A percentile compares a stretch with the other conserved stretches of the same genome.
These are phyloP conservation scores for Cladosporium halotolerans DNA, from an alignment of 2,329 filamentous ascomycete species.

Conservation along the genomic window DNA sequence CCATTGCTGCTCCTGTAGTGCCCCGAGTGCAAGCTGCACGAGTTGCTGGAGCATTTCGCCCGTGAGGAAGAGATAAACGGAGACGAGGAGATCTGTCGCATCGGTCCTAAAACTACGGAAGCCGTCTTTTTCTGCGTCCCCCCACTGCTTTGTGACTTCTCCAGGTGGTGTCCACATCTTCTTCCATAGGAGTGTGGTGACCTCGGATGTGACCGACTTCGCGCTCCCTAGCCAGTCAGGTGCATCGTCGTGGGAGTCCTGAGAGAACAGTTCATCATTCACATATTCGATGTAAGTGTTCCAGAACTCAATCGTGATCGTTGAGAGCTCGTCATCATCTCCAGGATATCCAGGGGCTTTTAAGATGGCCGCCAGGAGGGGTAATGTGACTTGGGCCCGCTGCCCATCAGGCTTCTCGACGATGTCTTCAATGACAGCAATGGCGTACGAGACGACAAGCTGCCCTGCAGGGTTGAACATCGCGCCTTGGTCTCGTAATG, in stretches of 20 bases:
- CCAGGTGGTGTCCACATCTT: constrained; percentile 50
- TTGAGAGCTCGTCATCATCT: constrained; percentile 68
- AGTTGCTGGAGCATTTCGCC: constrained; percentile 41
- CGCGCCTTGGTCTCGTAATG: constrained; percentile 44
- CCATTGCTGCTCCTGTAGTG: constrained; percentile 40
- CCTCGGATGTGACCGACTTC: constrained; percentile 55
- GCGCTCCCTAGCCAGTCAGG: constrained; percentile 54
- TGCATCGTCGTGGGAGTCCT: constrained; percentile 37
- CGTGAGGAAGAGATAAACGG: constrained; percentile 55
- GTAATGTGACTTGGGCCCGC: constrained; percentile 20
- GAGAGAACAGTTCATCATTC: constrained; percentile 52
- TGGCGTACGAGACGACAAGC: constrained; percentile 62
- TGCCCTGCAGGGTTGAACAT: constrained; percentile 57
- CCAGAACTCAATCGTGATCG: constrained; percentile 75
- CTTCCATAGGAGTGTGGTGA: constrained; percentile 22
- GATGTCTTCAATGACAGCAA: constrained; percentile 57
- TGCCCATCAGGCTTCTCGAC: constrained; percentile 52
- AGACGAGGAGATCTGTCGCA: constrained; percentile 69
- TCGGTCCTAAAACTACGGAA: constrained; percentile 72
- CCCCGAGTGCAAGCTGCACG: constrained; percentile 37
- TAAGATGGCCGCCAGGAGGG: constrained; percentile 47
- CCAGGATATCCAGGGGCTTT: constrained; percentile 60
- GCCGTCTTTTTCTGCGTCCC: constrained; percentile 58
- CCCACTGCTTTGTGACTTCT: constrained; percentile 57
- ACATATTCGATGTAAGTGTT: constrained; percentile 63